Evolutionary conservation across 2,329 filamentous ascomycete genomes (phyloP).

Genomic region (Ophiocordyceps camponoti-rufipedis): DNA sequence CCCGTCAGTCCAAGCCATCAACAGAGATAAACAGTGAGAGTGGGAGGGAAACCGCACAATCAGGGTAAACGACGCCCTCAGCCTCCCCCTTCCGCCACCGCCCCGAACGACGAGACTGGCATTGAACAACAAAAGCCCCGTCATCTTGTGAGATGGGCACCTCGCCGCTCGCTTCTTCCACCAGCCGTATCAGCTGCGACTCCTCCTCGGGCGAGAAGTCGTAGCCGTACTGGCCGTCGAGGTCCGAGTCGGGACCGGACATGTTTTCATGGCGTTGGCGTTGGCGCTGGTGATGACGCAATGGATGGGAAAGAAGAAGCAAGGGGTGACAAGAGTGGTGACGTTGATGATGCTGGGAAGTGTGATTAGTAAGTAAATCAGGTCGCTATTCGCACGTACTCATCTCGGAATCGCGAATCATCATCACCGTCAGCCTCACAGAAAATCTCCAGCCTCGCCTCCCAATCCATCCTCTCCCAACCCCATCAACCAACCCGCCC

Average conservation of each 20-base stretch:
- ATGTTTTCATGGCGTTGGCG: no score
- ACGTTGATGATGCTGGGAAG: no score
- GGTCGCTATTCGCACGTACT: neutral
- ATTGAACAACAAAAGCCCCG: no score
- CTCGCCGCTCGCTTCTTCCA: slow-evolving; percentile 4
- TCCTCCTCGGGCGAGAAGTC: slow-evolving; percentile 29
- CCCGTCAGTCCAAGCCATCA: slow-evolving; percentile 35
- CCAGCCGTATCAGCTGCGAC: slow-evolving; percentile 16
- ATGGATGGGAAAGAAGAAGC: slow-evolving; percentile 8
- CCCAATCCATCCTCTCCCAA: no score
- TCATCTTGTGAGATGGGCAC: neutral
- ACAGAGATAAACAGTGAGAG: neutral
- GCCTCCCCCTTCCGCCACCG: no score
- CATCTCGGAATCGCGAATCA: no score
- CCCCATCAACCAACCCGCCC: no score
- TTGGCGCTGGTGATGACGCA: slow-evolving; percentile 9
- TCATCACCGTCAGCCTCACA: no score
- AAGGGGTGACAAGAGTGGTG: neutral
- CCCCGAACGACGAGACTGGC: no score
- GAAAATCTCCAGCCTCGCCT: no score
- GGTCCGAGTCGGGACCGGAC: no score
- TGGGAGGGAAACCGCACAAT: slow-evolving; percentile 25
- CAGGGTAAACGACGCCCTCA: slow-evolving; percentile 21
- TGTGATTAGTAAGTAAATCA: neutral
- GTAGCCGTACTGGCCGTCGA: slow-evolving; percentile 20